Conservation (phyloP, 2,329 filamentous ascomycete genomes). For the Cordyceps sp. region DNA sequence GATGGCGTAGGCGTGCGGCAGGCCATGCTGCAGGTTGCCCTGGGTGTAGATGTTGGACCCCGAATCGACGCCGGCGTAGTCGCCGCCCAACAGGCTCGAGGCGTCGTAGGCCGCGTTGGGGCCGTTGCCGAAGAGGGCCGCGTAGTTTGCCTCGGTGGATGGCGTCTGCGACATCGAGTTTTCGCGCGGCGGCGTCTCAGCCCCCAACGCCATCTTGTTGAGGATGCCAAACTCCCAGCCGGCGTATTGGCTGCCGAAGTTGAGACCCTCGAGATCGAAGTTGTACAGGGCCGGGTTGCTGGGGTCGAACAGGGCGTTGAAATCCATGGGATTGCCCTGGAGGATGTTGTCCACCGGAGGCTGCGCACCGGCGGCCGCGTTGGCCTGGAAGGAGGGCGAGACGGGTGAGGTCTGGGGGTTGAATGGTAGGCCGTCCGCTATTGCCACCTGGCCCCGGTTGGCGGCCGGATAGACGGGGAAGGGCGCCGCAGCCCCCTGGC, state of each 20-base stretch:
- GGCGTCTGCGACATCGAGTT: constrained; percentile 26
- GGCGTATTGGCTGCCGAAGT: constrained; percentile 88
- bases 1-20: constrained; percentile 50
- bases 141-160: constrained; percentile 19
- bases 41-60: constrained; percentile 33
- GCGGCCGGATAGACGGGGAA: constrained; percentile 34
- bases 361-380: constrained; percentile 23
- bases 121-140: constrained; percentile 34
- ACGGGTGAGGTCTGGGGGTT: constrained; percentile 55
- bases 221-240: constrained; percentile 93
- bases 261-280: constrained; percentile 79
- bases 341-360: constrained; percentile 30
- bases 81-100: constrained; percentile 27
- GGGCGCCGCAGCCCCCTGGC: constrained; percentile 25
- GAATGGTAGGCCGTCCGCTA: constrained; percentile 37
- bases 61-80: constrained; percentile 36
- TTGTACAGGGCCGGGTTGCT: constrained; percentile 90
- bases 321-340: constrained; percentile 31
- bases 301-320: constrained; percentile 62
- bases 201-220: constrained; percentile 69
- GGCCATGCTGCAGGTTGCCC: constrained; percentile 42
- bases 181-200: constrained; percentile 62
- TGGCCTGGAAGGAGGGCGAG: constrained; percentile 52
- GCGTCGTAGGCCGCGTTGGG: constrained; percentile 32
- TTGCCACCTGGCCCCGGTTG: constrained; percentile 25